Percentiles rank a stretch among this genome's conserved stretches.
These are phyloP conservation scores for Blepharisma stoltei DNA, from an alignment of 73 alveolate genomes.

Conservation along the genomic window DNA sequence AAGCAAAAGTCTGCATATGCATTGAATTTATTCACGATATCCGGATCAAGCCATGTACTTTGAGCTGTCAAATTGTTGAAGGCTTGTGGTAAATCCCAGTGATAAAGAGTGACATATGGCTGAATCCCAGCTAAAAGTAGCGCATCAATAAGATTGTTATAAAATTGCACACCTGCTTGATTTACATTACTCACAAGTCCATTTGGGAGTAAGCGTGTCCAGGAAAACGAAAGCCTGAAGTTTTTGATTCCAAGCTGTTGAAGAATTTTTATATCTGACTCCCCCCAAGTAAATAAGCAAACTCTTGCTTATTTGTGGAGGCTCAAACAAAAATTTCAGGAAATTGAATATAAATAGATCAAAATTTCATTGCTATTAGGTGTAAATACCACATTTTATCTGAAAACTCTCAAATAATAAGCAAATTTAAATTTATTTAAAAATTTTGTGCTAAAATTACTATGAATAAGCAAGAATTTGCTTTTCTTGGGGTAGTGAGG, in stretches of 20 bases:
- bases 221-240: conserved; percentile 45
- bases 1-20: conserved; percentile 50
- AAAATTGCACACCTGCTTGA: conserved; percentile 43
- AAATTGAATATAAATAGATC: too few relatives aligned
- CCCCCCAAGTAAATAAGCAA: too few relatives aligned
- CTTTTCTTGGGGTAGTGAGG: too few relatives aligned
- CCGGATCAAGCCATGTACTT: conserved; percentile 26
- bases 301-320: too few relatives aligned
- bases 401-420: too few relatives aligned
- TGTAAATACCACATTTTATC: too few relatives aligned
- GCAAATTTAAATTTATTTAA: too few relatives aligned
- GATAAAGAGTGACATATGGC: conserved; percentile 53
- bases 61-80: neutral
- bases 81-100: conserved; percentile 51
- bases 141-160: conserved; percentile 24
- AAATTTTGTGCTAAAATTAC: too few relatives aligned
- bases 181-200: conserved; percentile 32
- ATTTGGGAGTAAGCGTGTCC: conserved; percentile 48
- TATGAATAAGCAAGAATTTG: too few relatives aligned
- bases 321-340: too few relatives aligned
- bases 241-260: conserved; percentile 45
- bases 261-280: conserved; percentile 53
- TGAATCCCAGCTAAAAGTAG: conserved; percentile 40
- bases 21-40: conserved; percentile 38
- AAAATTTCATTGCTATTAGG: too few relatives aligned